Conservation (phyloP, 2,329 filamentous ascomycete genomes). For the Cytospora leucostoma region DNA sequence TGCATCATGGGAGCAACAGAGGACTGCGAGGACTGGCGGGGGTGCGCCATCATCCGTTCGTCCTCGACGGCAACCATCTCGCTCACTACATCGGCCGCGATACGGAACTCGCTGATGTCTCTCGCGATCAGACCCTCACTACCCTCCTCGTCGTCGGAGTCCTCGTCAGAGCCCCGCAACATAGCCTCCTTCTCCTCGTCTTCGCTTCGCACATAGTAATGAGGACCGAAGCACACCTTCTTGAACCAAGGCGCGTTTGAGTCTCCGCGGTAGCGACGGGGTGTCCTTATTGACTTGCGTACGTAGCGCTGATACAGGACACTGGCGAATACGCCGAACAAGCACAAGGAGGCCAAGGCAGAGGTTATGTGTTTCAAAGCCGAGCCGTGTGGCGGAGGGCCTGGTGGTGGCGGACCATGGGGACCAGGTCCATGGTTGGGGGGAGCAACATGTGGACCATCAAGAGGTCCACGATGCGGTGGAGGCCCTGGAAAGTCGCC, state of each 20-base stretch:
- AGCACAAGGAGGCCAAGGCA: constrained; percentile 28
- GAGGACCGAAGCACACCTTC: constrained; percentile 24
- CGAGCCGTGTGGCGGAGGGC: not conserved
- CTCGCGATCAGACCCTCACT: constrained; percentile 48
- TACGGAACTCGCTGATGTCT: constrained; percentile 51
- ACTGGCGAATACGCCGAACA: constrained; percentile 34
- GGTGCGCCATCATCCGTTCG: constrained; percentile 32
- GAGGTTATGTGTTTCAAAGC: constrained; percentile 22
- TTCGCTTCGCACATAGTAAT: constrained; percentile 29
- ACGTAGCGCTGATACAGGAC: constrained; percentile 35
- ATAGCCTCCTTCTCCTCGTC: constrained; percentile 44
- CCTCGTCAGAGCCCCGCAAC: constrained; percentile 28
- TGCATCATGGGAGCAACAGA: constrained; percentile 4
- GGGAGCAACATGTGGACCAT: constrained; percentile 7
- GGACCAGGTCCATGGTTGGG: constrained; percentile 5
- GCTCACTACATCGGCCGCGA: constrained; percentile 48
- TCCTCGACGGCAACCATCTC: constrained; percentile 50
- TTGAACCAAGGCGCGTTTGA: constrained; percentile 24
- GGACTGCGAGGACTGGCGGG: constrained; percentile 6
- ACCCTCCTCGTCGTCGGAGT: constrained; percentile 30
- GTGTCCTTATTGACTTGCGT: constrained; percentile 18
- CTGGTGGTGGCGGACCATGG: constrained; percentile 8
- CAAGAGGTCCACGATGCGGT: constrained; percentile 22
- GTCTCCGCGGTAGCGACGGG: constrained; percentile 16
- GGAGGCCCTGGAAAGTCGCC: not conserved